Percentiles rank a stretch among this genome's conserved stretches.
Conservation (phyloP, 106 monocot genomes). For the Dendrobium nobile region DNA sequence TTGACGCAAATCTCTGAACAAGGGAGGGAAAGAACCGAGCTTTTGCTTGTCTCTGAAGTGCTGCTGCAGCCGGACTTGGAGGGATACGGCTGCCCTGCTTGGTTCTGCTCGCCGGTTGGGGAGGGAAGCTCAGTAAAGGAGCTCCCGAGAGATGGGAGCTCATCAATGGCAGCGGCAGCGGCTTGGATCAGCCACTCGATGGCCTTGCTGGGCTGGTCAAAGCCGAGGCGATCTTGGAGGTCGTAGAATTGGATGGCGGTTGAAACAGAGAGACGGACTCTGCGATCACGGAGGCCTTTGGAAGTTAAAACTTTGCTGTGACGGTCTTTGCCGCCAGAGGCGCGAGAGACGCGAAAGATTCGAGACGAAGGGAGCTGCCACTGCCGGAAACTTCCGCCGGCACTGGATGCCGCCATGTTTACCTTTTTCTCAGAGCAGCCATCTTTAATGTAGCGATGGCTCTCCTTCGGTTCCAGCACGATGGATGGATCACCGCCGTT, state of each 20-base stretch:
- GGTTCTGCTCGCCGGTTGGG: slow-evolving; percentile 11
- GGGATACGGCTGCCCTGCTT: neutral
- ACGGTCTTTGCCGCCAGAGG: slow-evolving; percentile 93
- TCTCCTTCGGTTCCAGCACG: no score
- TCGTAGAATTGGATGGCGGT: slow-evolving; percentile 98
- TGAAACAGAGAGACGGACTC: slow-evolving; percentile 90
- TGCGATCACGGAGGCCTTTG: slow-evolving; percentile 80
- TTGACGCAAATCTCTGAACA: slow-evolving; percentile 49
- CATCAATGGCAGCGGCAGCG: slow-evolving; percentile 61
- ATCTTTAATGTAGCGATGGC: no score
- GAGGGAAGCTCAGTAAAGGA: slow-evolving; percentile 15
- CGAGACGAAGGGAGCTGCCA: slow-evolving; percentile 20
- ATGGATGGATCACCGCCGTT: slow-evolving; percentile 8
- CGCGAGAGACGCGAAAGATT: slow-evolving; percentile 80
- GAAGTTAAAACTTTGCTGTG: slow-evolving; percentile 97
- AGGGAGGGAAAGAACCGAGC: slow-evolving; percentile 80
- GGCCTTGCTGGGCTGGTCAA: slow-evolving; percentile 93
- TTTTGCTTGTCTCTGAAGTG: slow-evolving; percentile 91
- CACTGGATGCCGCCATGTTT: no score
- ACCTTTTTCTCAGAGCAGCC: no score
- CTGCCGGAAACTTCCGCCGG: neutral
- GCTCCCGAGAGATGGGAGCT: slow-evolving; percentile 52
- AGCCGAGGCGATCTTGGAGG: slow-evolving; percentile 92
- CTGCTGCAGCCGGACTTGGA: slow-evolving; percentile 33
- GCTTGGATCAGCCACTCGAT: slow-evolving; percentile 95